A percentile compares a stretch with the other conserved stretches of the same genome.
phyloP scores from a whole-genome alignment of 768 basidiomycete genomes.

The Hydnomerulius pinastri region DNA sequence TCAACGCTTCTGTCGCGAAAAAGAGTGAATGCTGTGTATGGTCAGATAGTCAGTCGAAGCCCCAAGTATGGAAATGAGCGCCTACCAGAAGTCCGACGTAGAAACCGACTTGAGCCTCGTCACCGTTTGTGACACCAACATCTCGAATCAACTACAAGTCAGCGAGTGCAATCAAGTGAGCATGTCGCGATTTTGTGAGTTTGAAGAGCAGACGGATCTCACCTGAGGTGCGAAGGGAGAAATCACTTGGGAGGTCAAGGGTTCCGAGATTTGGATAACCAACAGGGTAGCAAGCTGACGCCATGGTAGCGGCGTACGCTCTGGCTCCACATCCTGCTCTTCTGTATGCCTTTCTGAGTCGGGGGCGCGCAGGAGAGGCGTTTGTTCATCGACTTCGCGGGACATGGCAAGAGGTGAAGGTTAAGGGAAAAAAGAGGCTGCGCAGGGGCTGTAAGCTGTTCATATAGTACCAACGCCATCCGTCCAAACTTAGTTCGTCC shows the following conservation, averaged over 20 bases:
- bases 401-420: neutral
- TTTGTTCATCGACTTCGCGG: constrained; percentile 48
- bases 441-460: neutral
- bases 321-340: neutral
- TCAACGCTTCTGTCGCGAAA: constrained; percentile 44
- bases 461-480: neutral
- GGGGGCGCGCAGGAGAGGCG: constrained; percentile 45
- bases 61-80: neutral
- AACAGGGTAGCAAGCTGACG: constrained; percentile 63
- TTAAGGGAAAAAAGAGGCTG: neutral
- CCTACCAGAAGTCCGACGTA: constrained; percentile 44
- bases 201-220: constrained; percentile 11
- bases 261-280: constrained; percentile 70
- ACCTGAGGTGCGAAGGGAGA: constrained; percentile 71
- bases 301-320: constrained; percentile 59
- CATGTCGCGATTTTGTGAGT: neutral
- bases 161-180: too few species aligned
- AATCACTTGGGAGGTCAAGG: constrained; percentile 69
- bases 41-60: constrained; percentile 34
- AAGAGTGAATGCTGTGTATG: constrained; percentile 40
- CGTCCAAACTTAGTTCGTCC: neutral
- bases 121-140: constrained; percentile 36
- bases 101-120: constrained; percentile 42
- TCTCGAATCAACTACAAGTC: constrained; percentile 7
- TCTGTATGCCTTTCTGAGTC: constrained; percentile 32